A percentile compares a stretch with the other conserved stretches of the same genome.
These are phyloP conservation scores for Collybiopsis confluens DNA, from an alignment of 768 basidiomycete species.

Conservation along the genomic window DNA sequence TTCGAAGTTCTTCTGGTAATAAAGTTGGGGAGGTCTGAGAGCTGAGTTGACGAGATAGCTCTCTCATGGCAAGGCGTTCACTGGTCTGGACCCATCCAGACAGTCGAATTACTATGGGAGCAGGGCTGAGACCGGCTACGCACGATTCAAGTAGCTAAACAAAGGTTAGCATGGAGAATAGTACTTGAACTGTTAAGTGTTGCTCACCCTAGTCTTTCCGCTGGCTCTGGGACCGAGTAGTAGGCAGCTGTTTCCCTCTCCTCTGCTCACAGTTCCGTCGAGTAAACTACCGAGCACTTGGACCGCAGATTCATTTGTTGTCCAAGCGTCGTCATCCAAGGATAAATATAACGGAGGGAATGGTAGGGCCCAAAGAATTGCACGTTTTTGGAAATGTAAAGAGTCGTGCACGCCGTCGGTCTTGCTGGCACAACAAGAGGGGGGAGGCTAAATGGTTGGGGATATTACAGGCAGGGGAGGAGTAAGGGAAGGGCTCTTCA, in stretches of 20 bases:
- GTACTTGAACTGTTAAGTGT: not conserved
- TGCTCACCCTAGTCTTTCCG: conserved; percentile 75
- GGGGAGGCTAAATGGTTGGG: not conserved
- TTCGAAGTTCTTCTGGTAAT: conserved; percentile 25
- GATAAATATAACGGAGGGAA: conserved; percentile 19
- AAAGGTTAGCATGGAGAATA: conserved; percentile 7
- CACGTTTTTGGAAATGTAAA: conserved; percentile 55
- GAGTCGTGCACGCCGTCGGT: conserved; percentile 39
- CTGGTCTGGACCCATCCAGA: conserved; percentile 83
- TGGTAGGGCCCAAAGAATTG: conserved; percentile 45
- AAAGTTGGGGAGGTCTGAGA: conserved; percentile 69
- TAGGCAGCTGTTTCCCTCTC: conserved; percentile 93
- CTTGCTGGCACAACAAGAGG: not conserved
- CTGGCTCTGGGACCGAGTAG: conserved; percentile 81
- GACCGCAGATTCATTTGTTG: conserved; percentile 51
- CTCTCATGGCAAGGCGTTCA: conserved; percentile 87
- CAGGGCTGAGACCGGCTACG: conserved; percentile 38
- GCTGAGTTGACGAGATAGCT: conserved; percentile 82
- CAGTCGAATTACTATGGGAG: conserved; percentile 73
- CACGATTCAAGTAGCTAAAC: conserved; percentile 58
- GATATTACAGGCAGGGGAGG: not conserved
- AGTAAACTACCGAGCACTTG: conserved; percentile 62
- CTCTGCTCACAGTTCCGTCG: conserved; percentile 67
- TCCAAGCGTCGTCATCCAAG: conserved; percentile 29
- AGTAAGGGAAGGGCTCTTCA: conserved; percentile 4